Conservation (phyloP, 2,329 filamentous ascomycete species). For the Stagonosporopsis cucurbitacearum region DNA sequence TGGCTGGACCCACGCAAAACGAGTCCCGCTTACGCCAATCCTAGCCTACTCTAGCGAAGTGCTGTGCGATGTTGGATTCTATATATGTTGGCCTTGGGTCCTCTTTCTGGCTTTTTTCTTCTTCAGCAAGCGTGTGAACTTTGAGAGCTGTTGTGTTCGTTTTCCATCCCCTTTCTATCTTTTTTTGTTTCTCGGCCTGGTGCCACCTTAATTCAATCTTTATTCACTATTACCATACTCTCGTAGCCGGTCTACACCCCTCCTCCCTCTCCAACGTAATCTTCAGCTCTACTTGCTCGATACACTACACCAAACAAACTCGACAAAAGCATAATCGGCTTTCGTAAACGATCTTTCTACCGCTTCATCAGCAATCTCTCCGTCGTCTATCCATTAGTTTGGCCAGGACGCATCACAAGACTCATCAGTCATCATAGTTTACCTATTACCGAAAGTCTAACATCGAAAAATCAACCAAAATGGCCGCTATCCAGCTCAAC, state of each 20-base stretch:
- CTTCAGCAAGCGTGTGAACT: slow-evolving; percentile 60
- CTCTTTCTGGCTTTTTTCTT: slow-evolving; percentile 47
- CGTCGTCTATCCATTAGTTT: slow-evolving; percentile 49
- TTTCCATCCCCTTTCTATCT: slow-evolving; percentile 51
- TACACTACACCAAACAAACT: slow-evolving; percentile 33
- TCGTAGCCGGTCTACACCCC: slow-evolving; percentile 54
- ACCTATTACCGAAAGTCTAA: slow-evolving; percentile 33
- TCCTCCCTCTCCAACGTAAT: slow-evolving; percentile 50
- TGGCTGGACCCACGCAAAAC: slow-evolving; percentile 34
- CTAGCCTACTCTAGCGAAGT: slow-evolving; percentile 27
- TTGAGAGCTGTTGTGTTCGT: slow-evolving; percentile 58
- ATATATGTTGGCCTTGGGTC: slow-evolving; percentile 44
- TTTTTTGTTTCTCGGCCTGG: slow-evolving; percentile 57
- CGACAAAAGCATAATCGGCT: slow-evolving; percentile 35
- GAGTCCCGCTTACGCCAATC: slow-evolving; percentile 25
- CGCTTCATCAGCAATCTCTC: slow-evolving; percentile 44
- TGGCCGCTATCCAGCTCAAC: slow-evolving; percentile 91
- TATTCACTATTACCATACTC: slow-evolving; percentile 46
- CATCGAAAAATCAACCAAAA: slow-evolving; percentile 51
- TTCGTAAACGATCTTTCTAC: slow-evolving; percentile 40
- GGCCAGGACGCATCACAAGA: slow-evolving; percentile 41
- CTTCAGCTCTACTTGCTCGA: slow-evolving; percentile 58
- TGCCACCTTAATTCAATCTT: slow-evolving; percentile 49
- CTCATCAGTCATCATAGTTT: slow-evolving; percentile 33
- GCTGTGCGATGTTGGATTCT: slow-evolving; percentile 32